phyloP scores from a whole-genome alignment of 441 rosid species.

The Erysimum cheiri region DNA sequence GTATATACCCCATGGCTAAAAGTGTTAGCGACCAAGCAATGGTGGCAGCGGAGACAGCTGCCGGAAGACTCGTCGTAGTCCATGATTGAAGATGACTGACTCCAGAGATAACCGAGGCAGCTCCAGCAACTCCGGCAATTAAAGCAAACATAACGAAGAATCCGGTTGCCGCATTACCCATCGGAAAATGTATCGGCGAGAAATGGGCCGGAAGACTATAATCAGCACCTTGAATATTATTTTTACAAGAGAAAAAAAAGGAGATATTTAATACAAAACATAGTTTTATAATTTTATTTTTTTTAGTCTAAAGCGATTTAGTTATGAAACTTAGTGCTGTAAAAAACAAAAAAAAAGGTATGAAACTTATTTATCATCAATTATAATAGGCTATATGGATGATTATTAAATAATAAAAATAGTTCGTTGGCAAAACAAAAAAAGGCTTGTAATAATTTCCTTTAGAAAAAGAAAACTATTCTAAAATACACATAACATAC shows the following conservation, averaged over 20 bases:
- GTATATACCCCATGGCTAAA: slow-evolving; percentile 92
- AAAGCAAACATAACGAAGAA: slow-evolving; percentile 80
- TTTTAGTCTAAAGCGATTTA: no score
- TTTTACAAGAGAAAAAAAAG: not conserved
- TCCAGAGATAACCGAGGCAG: slow-evolving; percentile 74
- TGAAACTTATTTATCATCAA: no score
- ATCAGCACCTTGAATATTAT: slow-evolving; percentile 61
- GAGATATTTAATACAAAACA: no score
- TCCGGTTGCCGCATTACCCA: slow-evolving; percentile 97
- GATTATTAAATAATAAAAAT: not conserved
- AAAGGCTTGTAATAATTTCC: not conserved
- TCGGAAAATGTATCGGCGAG: slow-evolving; percentile 89
- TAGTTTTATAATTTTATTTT: no score
- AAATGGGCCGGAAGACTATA: slow-evolving; percentile 82
- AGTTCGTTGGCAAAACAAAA: not conserved
- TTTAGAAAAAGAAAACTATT: no score
- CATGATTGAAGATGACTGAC: slow-evolving; percentile 67
- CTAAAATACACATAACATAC: not conserved
- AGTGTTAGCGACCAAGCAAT: slow-evolving; percentile 90
- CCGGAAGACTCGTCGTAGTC: slow-evolving; percentile 62
- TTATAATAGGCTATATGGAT: not conserved
- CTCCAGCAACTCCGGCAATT: slow-evolving; percentile 92
- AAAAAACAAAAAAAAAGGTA: no score
- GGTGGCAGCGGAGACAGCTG: slow-evolving; percentile 74
- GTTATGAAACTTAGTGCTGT: no score